Evolutionary conservation across 306 rosid genomes (phyloP), one percentile per base, ranked within the genome.

Genomic region (Erythrophleum fordii): DNA sequence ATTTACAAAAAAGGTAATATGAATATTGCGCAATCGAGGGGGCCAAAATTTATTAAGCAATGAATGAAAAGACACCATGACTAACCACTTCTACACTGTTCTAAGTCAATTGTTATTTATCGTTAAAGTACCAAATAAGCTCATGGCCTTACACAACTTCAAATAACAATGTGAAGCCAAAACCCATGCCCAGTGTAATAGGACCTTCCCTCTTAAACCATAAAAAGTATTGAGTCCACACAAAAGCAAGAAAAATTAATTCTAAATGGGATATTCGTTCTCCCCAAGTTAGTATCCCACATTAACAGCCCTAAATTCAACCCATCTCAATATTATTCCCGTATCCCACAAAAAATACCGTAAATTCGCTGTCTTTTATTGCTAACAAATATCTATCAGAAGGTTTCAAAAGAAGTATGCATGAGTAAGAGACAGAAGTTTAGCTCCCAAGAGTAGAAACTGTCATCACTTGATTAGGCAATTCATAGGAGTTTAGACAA

Each of bases 1-100:
- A 73, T 72, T 72, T 62, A n/a, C n/a, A 51, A 75, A 75, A 26
- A 16, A 77, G 62, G 61, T 55, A 76, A 18, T 62, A 48, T 56
- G 69, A 77, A 64, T 44, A 72, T 82, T 18, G 7, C 3, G 42
- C 0, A 37, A 65, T 4, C 18, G 37, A 65, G 17, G 28, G 34
- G 4, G 17, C 34, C 17, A 29, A 61, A 61, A 14, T 31, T 61
- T 14, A 1, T 0, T 13, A 46, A 46, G 26, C 5, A 68, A 69
- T 42, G 12, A 11, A 59, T 60, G 48, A 65, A 61, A 46, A 42
- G 42, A 44, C 37, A 52, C 31, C 26, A 13, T 49, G 59, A 78
- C 31, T 37, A 80, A 48, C 45, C 56, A 31, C 46, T 23, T 77
- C 49, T 53, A 53, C 23, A n/a, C 0, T 37, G 31, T 39, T 17